Evolutionary conservation across 2,329 filamentous ascomycete genomes (phyloP).

Genomic region (Hortaea sp.): DNA sequence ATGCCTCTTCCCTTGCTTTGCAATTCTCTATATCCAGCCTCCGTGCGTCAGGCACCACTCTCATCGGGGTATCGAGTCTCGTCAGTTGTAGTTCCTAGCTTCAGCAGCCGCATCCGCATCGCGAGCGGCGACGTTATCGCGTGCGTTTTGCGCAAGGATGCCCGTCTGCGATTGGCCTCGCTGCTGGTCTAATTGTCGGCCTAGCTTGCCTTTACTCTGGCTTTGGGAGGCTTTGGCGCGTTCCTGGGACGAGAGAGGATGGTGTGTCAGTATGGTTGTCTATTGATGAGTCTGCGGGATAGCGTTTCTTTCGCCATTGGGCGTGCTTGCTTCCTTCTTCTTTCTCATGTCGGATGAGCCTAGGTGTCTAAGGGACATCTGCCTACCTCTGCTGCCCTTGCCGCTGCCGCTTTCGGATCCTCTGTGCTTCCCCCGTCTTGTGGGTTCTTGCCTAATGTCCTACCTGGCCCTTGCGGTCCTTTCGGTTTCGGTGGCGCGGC

Average conservation of each 20-base stretch:
- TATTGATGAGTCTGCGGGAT: no score
- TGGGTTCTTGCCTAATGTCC: conserved; percentile 51
- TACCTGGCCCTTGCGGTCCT: conserved; percentile 28
- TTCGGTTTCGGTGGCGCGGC: conserved; percentile 41
- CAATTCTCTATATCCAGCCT: no score
- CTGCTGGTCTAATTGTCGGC: conserved; percentile 61
- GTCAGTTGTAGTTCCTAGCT: conserved; percentile 39
- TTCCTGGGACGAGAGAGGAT: conserved; percentile 39
- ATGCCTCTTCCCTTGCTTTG: no score
- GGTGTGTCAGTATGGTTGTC: no score
- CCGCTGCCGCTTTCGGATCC: conserved; percentile 64
- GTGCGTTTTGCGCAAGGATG: conserved; percentile 58
- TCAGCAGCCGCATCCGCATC: conserved; percentile 56
- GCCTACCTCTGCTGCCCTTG: conserved; percentile 72
- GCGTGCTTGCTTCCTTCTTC: not conserved
- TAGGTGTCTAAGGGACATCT: no score
- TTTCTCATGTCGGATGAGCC: no score
- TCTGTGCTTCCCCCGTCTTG: conserved; percentile 18
- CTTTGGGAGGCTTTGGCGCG: conserved; percentile 51
- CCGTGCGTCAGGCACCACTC: no score
- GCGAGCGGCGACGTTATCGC: conserved; percentile 53
- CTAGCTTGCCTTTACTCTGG: conserved; percentile 54
- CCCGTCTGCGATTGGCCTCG: conserved; percentile 62
- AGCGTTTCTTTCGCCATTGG: not conserved
- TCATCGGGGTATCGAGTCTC: no score